Conservation (phyloP, 106 monocot genomes). For the Platanthera zijinensis region DNA sequence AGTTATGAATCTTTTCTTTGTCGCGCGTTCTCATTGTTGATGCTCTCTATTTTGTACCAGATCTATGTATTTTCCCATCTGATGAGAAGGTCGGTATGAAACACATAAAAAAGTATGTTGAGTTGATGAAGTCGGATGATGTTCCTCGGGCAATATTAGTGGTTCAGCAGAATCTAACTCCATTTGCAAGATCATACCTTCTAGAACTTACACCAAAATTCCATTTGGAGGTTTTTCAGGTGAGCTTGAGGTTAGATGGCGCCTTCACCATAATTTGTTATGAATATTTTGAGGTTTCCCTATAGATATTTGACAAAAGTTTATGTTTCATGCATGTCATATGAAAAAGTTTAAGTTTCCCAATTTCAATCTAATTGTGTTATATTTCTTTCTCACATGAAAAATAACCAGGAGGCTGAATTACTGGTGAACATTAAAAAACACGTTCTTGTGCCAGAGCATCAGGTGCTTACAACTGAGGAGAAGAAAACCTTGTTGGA, state of each 20-base stretch:
- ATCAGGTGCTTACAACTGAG: constrained; percentile 57
- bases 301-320: background rate
- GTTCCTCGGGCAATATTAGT: constrained; percentile 77
- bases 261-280: background rate
- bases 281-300: background rate
- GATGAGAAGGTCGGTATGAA: constrained; percentile 92
- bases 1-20: background rate
- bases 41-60: constrained; percentile 27
- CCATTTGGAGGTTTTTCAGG: constrained; percentile 82
- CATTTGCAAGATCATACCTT: constrained; percentile 81
- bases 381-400: background rate
- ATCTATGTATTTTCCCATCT: constrained; percentile 87
- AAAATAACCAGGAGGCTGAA: constrained; percentile 52
- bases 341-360: background rate
- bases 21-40: background rate
- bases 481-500: constrained; percentile 78
- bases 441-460: constrained; percentile 74
- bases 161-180: constrained; percentile 82
- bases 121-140: constrained; percentile 72
- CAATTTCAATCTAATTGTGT: background rate
- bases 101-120: constrained; percentile 81
- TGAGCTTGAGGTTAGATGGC: constrained; percentile 11
- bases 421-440: constrained; percentile 72
- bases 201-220: constrained; percentile 49
- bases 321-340: background rate